Conservation (phyloP, 805 yeast species). For the Candida tibetensis region DNA sequence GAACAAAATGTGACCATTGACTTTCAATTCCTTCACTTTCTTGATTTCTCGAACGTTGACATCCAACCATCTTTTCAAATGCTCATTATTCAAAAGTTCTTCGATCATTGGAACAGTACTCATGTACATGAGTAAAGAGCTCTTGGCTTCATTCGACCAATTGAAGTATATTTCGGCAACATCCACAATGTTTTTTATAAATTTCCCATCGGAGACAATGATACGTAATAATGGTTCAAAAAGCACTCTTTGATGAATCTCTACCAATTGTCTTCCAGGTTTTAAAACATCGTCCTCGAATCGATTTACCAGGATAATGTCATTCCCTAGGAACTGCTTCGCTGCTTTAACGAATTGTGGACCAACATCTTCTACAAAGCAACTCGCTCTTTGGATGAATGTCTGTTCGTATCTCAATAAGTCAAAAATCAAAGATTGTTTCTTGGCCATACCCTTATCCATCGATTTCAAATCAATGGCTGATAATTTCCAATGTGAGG, state of each 20-base stretch:
- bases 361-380: slow-evolving; percentile 51
- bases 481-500: slow-evolving; percentile 61
- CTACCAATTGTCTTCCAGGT: slow-evolving; percentile 54
- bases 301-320: slow-evolving; percentile 32
- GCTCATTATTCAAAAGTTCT: slow-evolving; percentile 49
- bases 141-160: slow-evolving; percentile 61
- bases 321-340: slow-evolving; percentile 18
- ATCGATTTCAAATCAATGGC: slow-evolving; percentile 51
- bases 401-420: slow-evolving; percentile 68
- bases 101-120: slow-evolving; percentile 58
- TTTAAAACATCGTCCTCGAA: slow-evolving; percentile 59
- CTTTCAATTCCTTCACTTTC: slow-evolving; percentile 44
- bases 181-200: slow-evolving; percentile 46
- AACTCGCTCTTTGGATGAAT: slow-evolving; percentile 62
- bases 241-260: slow-evolving; percentile 51
- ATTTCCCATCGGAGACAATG: slow-evolving; percentile 62
- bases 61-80: slow-evolving; percentile 57
- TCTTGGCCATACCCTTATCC: slow-evolving; percentile 51
- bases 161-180: slow-evolving; percentile 60
- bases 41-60: slow-evolving; percentile 50
- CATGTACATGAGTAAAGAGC: slow-evolving; percentile 57
- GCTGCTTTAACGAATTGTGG: slow-evolving; percentile 39
- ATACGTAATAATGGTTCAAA: slow-evolving; percentile 58
- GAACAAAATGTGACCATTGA: slow-evolving; percentile 38
- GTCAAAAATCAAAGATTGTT: slow-evolving; percentile 76